Evolutionary conservation across 164 flowering plant species (phyloP), one percentile per base, ranked within the genome.

Genomic region (Buxus sempervirens): DNA sequence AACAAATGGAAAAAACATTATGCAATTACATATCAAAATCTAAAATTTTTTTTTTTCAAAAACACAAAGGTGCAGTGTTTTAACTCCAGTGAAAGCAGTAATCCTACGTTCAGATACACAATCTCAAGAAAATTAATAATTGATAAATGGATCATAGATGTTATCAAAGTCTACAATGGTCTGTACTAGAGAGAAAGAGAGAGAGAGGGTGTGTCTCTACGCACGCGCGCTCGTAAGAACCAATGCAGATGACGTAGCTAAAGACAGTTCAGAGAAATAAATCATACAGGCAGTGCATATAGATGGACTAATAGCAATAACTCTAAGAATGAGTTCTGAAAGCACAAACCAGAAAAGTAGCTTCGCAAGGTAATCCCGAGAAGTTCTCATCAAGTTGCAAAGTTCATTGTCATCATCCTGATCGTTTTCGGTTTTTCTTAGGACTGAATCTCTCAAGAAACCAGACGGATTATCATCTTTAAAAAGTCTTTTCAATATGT

Each of bases 291-390:
- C n/a, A n/a, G 38, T 32, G 38, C 38, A 32, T 32, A 7, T 7
- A 32, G 38, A 63, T 25, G 26, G 61, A 6, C 20, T 55, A 36
- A 14, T 18, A 51, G 20, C 19, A 73, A 67, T 14, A 51, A 51
- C n/a, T n/a, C n/a, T n/a, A 5, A 9, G 19, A 48, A 68, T 12
- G 24, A 54, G 3, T 19, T 9, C 24, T 24, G 38, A 62, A 58
- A 42, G 69, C 26, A 78, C 88, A 38, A 62, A 91, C 98, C 98
- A 92, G 87, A 93, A 90, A 63, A 90, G 90, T 62, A 90, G 78
- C 79, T 85, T 89, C 13, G 96, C 98, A 75, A 93, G 88, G 77
- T 89, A 86, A 79, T 88, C 98, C 54, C 96, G 80, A 4, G 91
- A 84, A 54, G 95, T 78, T 64, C 79, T 77, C 16, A 83, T 63